phyloP scores from a whole-genome alignment of 441 rosid species.

The Macaranga tanarius region DNA sequence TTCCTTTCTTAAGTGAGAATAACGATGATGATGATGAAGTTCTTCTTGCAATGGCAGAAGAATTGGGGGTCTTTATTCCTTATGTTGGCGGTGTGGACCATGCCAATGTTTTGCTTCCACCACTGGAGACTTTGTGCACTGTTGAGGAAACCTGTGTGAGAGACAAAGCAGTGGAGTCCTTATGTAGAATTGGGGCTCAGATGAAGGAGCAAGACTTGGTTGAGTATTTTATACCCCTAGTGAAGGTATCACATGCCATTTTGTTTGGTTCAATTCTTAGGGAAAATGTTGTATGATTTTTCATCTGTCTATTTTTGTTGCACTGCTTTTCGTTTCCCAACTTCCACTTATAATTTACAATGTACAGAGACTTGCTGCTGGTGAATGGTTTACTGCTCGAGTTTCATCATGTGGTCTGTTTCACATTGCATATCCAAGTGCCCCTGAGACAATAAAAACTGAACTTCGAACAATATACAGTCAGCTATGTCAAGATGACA shows the following conservation, averaged over 20 bases:
- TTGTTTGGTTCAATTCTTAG: background rate
- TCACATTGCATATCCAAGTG: constrained; percentile 85
- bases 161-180: constrained; percentile 82
- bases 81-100: constrained; percentile 89
- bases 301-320: background rate
- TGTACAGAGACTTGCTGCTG: constrained; percentile 75
- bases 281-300: background rate
- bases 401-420: constrained; percentile 91
- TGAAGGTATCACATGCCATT: constrained; percentile 53
- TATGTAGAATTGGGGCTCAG: constrained; percentile 83
- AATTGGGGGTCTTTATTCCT: constrained; percentile 84
- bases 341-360: background rate
- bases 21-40: constrained; percentile 97
- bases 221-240: constrained; percentile 68
- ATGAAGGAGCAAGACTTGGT: constrained; percentile 81
- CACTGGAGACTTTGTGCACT: constrained; percentile 76
- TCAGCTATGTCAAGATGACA: constrained; percentile 91
- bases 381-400: constrained; percentile 97
- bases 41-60: constrained; percentile 96
- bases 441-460: constrained; percentile 60
- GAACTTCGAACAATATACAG: constrained; percentile 70
- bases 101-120: constrained; percentile 77
- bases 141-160: constrained; percentile 95
- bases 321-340: background rate
- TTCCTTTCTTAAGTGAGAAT: constrained; percentile 87